These are phyloP conservation scores for Talaromyces nanjingensis DNA, from an alignment of 495 filamentous ascomycete species.

Conservation along the genomic window DNA sequence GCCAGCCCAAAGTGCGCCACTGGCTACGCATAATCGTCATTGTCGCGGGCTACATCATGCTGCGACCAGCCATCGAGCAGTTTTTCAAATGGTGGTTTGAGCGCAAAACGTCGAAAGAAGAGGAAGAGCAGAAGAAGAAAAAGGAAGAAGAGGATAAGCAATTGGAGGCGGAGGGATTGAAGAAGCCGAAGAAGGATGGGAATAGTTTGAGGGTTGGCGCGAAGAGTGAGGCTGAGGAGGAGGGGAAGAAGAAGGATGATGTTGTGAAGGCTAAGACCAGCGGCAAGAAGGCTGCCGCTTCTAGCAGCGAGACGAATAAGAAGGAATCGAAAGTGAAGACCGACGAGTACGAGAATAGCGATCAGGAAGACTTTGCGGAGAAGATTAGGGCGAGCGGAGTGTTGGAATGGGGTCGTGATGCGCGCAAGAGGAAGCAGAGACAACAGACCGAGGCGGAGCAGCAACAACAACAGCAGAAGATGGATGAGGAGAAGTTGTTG, in stretches of 20 bases:
- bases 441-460: conserved; percentile 38
- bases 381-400: conserved; percentile 33
- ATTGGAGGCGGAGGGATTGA: conserved; percentile 42
- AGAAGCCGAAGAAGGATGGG: conserved; percentile 55
- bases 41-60: conserved; percentile 53
- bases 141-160: conserved; percentile 30
- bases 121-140: conserved; percentile 31
- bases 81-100: conserved; percentile 49
- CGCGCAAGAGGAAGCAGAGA: conserved; percentile 55
- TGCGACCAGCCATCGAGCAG: conserved; percentile 58
- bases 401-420: conserved; percentile 44
- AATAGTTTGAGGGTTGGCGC: conserved; percentile 53
- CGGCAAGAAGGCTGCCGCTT: neutral
- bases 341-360: conserved; percentile 1
- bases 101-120: conserved; percentile 45
- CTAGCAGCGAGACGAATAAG: neutral
- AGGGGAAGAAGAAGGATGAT: neutral
- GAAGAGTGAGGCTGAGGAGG: conserved; percentile 46
- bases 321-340: neutral
- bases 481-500: conserved; percentile 51
- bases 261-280: neutral
- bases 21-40: conserved; percentile 57
- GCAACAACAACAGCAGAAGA: conserved; percentile 37
- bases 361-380: conserved; percentile 18
- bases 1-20: conserved; percentile 43